A percentile compares a stretch with the other conserved stretches of the same genome.
Conservation (phyloP, 202 grass and related monocot genomes). For the Carex sylvatica region DNA sequence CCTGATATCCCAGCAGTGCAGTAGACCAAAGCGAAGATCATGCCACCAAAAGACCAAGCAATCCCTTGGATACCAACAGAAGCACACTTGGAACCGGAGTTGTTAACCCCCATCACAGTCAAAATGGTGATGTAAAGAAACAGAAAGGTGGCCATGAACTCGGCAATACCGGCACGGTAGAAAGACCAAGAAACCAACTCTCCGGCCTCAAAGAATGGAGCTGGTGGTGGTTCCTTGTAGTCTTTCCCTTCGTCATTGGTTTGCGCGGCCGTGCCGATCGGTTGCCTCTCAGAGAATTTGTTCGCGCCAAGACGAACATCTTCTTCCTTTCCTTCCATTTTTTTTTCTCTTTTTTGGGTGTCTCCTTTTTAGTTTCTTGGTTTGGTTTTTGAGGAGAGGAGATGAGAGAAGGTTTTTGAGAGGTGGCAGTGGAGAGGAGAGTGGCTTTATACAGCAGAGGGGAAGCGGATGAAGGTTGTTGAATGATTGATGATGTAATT, state of each 20-base stretch:
- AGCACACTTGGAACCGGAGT: conserved; percentile 43
- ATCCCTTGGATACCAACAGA: conserved; percentile 84
- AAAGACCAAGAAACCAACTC: conserved; percentile 82
- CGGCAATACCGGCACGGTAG: conserved; percentile 81
- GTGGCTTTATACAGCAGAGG: background rate
- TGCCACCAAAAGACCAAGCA: conserved; percentile 78
- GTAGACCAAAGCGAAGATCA: conserved; percentile 80
- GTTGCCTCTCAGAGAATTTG: conserved; percentile 73
- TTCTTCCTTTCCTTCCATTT: conserved; percentile 83
- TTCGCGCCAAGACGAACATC: conserved; percentile 72
- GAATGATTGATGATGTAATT: conserved; percentile 4
- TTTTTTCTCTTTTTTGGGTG: background rate
- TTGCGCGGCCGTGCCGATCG: conserved; percentile 78
- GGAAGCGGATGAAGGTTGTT: background rate
- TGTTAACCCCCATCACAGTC: conserved; percentile 60
- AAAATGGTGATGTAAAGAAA: conserved; percentile 84
- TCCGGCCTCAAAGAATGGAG: conserved; percentile 59
- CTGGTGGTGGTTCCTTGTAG: conserved; percentile 69
- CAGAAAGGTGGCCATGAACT: conserved; percentile 88
- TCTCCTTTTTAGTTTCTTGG: background rate
- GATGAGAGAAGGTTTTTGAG: background rate
- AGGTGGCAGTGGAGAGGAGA: conserved; percentile 9
- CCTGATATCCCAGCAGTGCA: conserved; percentile 82
- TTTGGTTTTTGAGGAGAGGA: background rate
- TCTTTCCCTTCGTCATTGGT: conserved; percentile 53